A percentile compares a stretch with the other conserved stretches of the same genome.
phyloP scores from a whole-genome alignment of 768 basidiomycete species.

The Lanmaoa rubissima region DNA sequence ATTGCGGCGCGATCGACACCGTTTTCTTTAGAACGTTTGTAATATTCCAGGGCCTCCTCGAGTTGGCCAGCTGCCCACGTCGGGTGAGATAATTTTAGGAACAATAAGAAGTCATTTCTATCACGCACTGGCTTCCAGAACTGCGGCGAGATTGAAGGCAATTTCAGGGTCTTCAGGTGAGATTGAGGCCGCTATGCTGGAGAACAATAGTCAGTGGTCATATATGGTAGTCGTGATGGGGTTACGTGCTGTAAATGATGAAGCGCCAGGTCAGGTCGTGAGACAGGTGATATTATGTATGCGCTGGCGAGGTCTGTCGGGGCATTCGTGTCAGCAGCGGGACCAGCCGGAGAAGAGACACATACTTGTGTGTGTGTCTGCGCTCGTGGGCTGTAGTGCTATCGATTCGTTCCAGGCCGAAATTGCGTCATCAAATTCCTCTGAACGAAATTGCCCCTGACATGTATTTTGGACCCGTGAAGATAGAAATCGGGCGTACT shows the following conservation, averaged over 20 bases:
- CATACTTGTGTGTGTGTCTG: slow-evolving; percentile 86
- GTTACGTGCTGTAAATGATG: slow-evolving; percentile 73
- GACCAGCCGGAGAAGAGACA: slow-evolving; percentile 22
- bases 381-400: slow-evolving; percentile 72
- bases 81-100: slow-evolving; percentile 32
- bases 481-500: slow-evolving; percentile 48
- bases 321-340: slow-evolving; percentile 23
- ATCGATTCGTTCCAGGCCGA: slow-evolving; percentile 85
- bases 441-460: slow-evolving; percentile 38
- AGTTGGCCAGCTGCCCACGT: slow-evolving; percentile 62
- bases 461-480: slow-evolving; percentile 12
- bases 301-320: slow-evolving; percentile 80
- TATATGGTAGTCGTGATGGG: slow-evolving; percentile 28
- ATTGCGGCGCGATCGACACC: slow-evolving; percentile 81
- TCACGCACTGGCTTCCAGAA: slow-evolving; percentile 81
- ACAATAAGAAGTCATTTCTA: slow-evolving; percentile 33
- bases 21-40: slow-evolving; percentile 72
- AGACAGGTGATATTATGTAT: slow-evolving; percentile 77
- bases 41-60: slow-evolving; percentile 78
- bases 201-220: slow-evolving; percentile 33
- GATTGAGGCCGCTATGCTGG: slow-evolving; percentile 77
- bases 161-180: slow-evolving; percentile 89
- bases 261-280: slow-evolving; percentile 82
- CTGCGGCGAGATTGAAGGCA: slow-evolving; percentile 87
- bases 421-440: slow-evolving; percentile 87